Base-by-base conservation (phyloP, 129 eudicot species). In the Flaveria trinervia region DNA sequence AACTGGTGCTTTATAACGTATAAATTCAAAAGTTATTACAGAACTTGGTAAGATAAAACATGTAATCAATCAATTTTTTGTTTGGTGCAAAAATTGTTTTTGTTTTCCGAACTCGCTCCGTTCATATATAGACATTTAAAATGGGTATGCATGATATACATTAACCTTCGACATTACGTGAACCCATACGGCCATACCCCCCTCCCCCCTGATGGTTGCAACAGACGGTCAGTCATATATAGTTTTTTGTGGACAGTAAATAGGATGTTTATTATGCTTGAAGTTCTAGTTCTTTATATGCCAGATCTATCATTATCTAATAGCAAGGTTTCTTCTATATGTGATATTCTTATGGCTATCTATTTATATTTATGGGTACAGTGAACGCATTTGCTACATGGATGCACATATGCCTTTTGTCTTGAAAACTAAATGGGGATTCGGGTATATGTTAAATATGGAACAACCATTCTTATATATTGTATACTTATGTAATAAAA, bases 351-450 rank as follows among this genome's bases (percentile, higher is more conserved):
- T 39, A 7, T 20, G 2, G 13, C 11, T 2, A 22, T 16, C 20
- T 1, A 43, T 65, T 46, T 52, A 67, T 77, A 8, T 77, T 39
- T 36, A 36, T 67, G 57, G 17, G 25, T 77, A 22, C 2, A 18
- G 30, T 43, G 65, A 45, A 10, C 18, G n/a, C 14, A 28, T 14
- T 51, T 18, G 74, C 75, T 17, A 68, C 70, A 56, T 69, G 30
- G 65, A 20, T 14, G 41, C 39, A 54, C 76, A 77, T 45, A 55
- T 77, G 26, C 15, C 39, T 33, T 65, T 11, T 44, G 15, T 57
- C 51, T 68, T 68, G 49, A 68, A 68, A 43, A 2, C 68, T 41
- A 56, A 77, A 44, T 60, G 26, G n/a, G 44, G 67, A 44, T 77
- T 55, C 52, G n/a, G 28, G 36, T 56, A 43, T 26, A 23, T 77